A percentile compares a stretch with the other conserved stretches of the same genome.
Evolutionary conservation across 805 yeast genomes (phyloP).

Genomic region (Millerago galiae): DNA sequence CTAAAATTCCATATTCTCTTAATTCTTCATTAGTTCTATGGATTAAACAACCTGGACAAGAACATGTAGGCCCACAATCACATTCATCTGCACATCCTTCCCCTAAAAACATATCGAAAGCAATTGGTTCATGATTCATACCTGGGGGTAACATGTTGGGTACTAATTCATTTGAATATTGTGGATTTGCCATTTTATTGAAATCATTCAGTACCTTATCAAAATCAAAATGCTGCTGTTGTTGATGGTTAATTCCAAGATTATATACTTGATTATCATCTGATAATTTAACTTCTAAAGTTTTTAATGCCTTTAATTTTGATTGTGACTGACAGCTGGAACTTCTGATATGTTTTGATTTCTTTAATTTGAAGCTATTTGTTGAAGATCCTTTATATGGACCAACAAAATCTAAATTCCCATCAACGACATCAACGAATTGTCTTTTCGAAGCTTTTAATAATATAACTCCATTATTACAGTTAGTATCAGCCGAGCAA

Average conservation of each 20-base stretch:
- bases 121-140: background rate
- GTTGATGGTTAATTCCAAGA: no score
- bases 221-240: background rate
- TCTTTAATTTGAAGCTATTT: slow-evolving; percentile 14
- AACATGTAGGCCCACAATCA: slow-evolving; percentile 22
- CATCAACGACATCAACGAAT: slow-evolving; percentile 22
- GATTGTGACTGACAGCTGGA: slow-evolving; percentile 6
- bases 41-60: slow-evolving; percentile 22
- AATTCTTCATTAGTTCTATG: slow-evolving; percentile 24
- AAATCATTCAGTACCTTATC: background rate
- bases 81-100: slow-evolving; percentile 22
- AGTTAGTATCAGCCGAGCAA: slow-evolving; percentile 6
- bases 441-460: slow-evolving; percentile 22
- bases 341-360: slow-evolving; percentile 5
- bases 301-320: slow-evolving; percentile 10
- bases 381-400: slow-evolving; percentile 17
- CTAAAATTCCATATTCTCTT: slow-evolving; percentile 18
- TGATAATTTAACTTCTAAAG: slow-evolving; percentile 10
- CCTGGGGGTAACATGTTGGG: background rate
- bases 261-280: no score
- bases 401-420: slow-evolving; percentile 21
- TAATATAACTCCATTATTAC: slow-evolving; percentile 17
- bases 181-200: background rate
- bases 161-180: background rate
- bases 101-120: slow-evolving; percentile 17